phyloP scores from a whole-genome alignment of 768 basidiomycete genomes.

The Myochromella boudieri region DNA sequence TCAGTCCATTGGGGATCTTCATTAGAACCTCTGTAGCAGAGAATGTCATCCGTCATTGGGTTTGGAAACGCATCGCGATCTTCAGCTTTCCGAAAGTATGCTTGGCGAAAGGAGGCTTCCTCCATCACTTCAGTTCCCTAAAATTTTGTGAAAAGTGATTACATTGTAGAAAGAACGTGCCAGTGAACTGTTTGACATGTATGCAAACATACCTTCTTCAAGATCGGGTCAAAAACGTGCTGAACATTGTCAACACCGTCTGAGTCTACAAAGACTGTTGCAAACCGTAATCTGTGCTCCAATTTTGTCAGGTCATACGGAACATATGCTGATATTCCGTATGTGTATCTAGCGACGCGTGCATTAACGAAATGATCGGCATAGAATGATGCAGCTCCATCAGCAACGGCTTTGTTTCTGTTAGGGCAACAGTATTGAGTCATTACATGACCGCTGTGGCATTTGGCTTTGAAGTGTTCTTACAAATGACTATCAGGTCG shows the following conservation, averaged over 20 bases:
- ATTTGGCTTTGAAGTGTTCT: neutral
- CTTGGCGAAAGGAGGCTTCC: slow-evolving; percentile 3
- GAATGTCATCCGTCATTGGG: slow-evolving; percentile 5
- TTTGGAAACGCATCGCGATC: slow-evolving; percentile 1
- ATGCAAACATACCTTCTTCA: slow-evolving; percentile 7
- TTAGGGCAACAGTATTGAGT: neutral
- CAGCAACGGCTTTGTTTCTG: slow-evolving; percentile 47
- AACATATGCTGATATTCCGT: slow-evolving; percentile 25
- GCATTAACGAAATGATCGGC: slow-evolving; percentile 40
- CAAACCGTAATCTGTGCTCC: slow-evolving; percentile 16
- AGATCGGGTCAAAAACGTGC: slow-evolving; percentile 4
- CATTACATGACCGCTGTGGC: neutral
- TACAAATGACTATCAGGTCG: slow-evolving; percentile 21
- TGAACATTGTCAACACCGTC: slow-evolving; percentile 8
- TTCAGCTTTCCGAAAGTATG: slow-evolving; percentile 2
- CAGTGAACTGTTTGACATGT: neutral
- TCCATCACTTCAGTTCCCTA: slow-evolving; percentile 15
- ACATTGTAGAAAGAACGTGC: neutral
- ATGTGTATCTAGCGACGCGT: slow-evolving; percentile 38
- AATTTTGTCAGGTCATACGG: slow-evolving; percentile 12
- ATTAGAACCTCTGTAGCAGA: slow-evolving; percentile 10
- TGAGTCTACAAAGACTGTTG: slow-evolving; percentile 4
- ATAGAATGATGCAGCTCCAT: slow-evolving; percentile 43
- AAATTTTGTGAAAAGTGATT: too few relatives aligned
- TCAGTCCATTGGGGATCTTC: slow-evolving; percentile 16